A percentile compares a stretch with the other conserved stretches of the same genome.
These are phyloP conservation scores for Euphrasia arctica DNA, from an alignment of 305 asterid species.

Conservation along the genomic window DNA sequence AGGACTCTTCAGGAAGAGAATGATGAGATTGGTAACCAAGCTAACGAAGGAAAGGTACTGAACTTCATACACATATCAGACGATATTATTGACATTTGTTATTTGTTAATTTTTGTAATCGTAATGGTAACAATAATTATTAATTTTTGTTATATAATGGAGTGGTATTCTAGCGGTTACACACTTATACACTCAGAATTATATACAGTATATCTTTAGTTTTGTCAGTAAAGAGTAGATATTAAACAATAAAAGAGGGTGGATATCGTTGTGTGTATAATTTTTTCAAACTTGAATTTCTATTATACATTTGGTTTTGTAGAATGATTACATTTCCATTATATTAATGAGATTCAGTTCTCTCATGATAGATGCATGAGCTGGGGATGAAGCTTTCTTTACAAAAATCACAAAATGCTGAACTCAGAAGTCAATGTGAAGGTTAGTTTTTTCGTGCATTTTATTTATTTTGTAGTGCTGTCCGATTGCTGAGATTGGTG, in stretches of 20 bases:
- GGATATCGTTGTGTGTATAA: not conserved
- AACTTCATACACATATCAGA: too few relatives aligned
- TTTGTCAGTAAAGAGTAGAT: conserved; percentile 17
- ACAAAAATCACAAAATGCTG: conserved; percentile 80
- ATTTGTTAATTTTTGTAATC: too few relatives aligned
- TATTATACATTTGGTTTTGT: not conserved
- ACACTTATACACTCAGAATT: conserved; percentile 12
- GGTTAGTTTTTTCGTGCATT: conserved; percentile 40
- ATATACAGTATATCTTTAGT: conserved; percentile 7
- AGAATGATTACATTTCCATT: conserved; percentile 6
- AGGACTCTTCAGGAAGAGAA: conserved; percentile 92
- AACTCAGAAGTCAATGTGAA: conserved; percentile 76
- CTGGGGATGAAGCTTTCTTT: conserved; percentile 81
- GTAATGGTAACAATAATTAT: too few relatives aligned
- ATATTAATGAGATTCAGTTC: too few relatives aligned
- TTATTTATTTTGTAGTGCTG: too few relatives aligned
- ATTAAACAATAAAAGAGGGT: not conserved
- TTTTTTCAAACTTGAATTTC: conserved; percentile 1
- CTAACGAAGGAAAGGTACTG: conserved; percentile 94
- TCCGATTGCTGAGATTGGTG: too few relatives aligned
- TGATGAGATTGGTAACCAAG: conserved; percentile 96
- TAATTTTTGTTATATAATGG: not conserved
- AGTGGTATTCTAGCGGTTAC: conserved; percentile 5
- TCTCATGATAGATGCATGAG: conserved; percentile 66
- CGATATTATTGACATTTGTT: too few relatives aligned